Percentiles rank a stretch among this genome's conserved stretches.
Conservation (phyloP, 1,284 basidiomycete species). For the Sphaerobolus stellatus region DNA sequence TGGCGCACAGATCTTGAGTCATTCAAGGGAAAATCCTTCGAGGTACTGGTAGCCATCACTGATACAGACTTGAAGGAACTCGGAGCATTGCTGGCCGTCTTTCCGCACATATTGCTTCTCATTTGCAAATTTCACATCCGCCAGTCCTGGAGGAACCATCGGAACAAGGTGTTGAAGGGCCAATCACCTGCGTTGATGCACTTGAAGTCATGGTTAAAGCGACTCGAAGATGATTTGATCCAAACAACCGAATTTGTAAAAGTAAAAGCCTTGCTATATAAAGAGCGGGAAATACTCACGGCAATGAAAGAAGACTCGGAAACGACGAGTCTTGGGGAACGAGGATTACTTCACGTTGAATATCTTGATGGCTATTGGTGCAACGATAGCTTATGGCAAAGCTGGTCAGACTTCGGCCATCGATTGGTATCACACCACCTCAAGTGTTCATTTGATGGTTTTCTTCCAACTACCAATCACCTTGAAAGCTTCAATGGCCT, state of each 20-base stretch:
- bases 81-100: constrained; percentile 29
- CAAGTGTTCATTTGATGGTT: constrained; percentile 21
- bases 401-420: constrained; percentile 13
- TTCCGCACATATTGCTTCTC: constrained; percentile 30
- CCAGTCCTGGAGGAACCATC: constrained; percentile 38
- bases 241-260: neutral
- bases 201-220: neutral
- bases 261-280: neutral
- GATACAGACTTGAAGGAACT: constrained; percentile 40
- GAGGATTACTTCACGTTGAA: neutral
- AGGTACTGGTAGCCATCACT: constrained; percentile 32
- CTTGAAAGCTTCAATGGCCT: constrained; percentile 40
- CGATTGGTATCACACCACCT: neutral
- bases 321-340: neutral
- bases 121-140: constrained; percentile 41
- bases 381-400: constrained; percentile 5
- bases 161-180: constrained; percentile 12
- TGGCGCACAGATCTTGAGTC: constrained; percentile 24
- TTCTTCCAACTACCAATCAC: constrained; percentile 41
- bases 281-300: neutral
- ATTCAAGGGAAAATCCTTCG: constrained; percentile 21
- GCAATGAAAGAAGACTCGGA: neutral
- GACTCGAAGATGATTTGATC: neutral
- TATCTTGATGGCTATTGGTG: constrained; percentile 13
- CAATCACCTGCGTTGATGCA: constrained; percentile 20